Conservation (phyloP, 2,329 filamentous ascomycete genomes). For the Claviceps purpurea region DNA sequence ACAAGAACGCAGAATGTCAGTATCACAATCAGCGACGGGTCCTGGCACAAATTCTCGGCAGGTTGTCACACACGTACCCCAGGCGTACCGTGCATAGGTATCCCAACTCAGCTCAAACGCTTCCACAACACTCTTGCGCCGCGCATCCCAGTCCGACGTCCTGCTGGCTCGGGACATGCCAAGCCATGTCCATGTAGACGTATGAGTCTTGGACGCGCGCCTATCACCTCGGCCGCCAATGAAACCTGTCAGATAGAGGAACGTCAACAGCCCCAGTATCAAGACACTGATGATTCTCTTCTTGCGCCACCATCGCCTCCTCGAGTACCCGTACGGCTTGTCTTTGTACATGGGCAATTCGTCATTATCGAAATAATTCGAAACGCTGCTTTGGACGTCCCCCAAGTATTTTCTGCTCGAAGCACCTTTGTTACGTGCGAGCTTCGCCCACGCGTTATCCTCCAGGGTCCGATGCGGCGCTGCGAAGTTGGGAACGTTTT, state of each 20-base stretch:
- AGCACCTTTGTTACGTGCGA: slow-evolving; percentile 20
- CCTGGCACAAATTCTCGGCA: not conserved
- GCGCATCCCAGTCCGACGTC: slow-evolving; percentile 58
- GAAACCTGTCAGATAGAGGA: slow-evolving; percentile 60
- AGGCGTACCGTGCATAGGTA: slow-evolving; percentile 82
- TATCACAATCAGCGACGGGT: slow-evolving; percentile 14
- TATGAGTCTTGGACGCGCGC: slow-evolving; percentile 20
- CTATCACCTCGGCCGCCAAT: slow-evolving; percentile 27
- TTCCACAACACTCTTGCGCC: slow-evolving; percentile 72
- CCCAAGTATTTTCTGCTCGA: slow-evolving; percentile 27
- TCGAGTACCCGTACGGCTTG: slow-evolving; percentile 71
- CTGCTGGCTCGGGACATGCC: slow-evolving; percentile 32
- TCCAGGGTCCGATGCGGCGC: slow-evolving; percentile 52
- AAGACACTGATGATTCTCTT: slow-evolving; percentile 44
- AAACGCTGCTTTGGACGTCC: slow-evolving; percentile 48
- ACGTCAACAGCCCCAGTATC: slow-evolving; percentile 38
- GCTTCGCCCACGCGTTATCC: slow-evolving; percentile 50
- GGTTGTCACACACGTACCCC: slow-evolving; percentile 51
- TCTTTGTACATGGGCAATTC: slow-evolving; percentile 93
- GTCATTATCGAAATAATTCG: slow-evolving; percentile 46
- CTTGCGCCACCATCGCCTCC: slow-evolving; percentile 46
- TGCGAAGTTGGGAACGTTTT: slow-evolving; percentile 55
- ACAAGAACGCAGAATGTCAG: not conserved
- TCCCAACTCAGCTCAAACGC: slow-evolving; percentile 89
- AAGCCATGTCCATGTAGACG: slow-evolving; percentile 40